Percentiles rank a stretch among this genome's conserved stretches.
phyloP scores from a whole-genome alignment of 352 stramenopile genomes.

The Phytophthora constricta region DNA sequence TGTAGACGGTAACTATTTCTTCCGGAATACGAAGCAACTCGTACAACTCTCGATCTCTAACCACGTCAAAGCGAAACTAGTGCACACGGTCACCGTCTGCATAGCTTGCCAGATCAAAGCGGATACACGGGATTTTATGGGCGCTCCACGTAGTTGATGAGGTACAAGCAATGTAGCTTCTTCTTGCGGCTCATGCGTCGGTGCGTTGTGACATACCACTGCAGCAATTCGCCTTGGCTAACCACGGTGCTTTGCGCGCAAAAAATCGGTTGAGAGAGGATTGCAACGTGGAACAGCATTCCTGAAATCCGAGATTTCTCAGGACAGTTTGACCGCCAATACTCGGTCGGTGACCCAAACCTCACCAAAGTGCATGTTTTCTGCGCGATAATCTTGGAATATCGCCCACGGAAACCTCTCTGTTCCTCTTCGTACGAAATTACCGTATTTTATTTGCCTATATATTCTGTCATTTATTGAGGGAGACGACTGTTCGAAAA shows the following conservation, averaged over 20 bases:
- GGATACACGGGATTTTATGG: not conserved
- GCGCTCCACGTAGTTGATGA: constrained; percentile 4
- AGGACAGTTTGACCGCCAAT: not conserved
- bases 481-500: no score
- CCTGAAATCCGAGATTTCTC: not conserved
- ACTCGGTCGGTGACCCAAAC: not conserved
- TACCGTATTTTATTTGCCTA: no score
- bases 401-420: not conserved
- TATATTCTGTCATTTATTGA: no score
- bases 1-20: not conserved
- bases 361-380: not conserved
- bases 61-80: constrained; percentile 13
- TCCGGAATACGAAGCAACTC: no score
- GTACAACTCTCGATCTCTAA: not conserved
- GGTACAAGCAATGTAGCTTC: not conserved
- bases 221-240: not conserved
- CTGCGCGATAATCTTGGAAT: not conserved
- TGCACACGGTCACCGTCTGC: constrained; percentile 10
- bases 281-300: not conserved
- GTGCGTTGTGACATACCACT: not conserved
- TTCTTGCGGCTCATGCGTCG: constrained; percentile 12
- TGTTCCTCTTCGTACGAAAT: no score
- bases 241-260: not conserved
- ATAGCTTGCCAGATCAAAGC: constrained; percentile 1
- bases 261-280: not conserved